Evolutionary conservation across 768 basidiomycete species (phyloP).

Genomic region (Tulasnella sp.): DNA sequence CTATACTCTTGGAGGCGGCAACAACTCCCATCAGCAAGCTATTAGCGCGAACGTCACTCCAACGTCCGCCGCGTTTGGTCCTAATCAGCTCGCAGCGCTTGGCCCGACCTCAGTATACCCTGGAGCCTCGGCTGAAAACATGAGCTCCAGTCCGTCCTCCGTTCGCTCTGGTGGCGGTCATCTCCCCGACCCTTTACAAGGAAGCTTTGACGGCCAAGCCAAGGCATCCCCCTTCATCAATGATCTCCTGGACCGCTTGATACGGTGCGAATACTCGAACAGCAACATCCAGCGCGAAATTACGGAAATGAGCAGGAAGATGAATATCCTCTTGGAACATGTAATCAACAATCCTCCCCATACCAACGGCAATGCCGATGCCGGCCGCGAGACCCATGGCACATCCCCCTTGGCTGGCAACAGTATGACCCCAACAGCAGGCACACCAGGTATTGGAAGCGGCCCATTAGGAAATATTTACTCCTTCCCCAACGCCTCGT

Average conservation of each 20-base stretch:
- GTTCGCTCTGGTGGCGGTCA: constrained; percentile 13
- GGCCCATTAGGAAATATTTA: constrained; percentile 2
- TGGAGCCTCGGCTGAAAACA: constrained; percentile 15
- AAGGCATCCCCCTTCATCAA: constrained; percentile 70
- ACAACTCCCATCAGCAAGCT: constrained; percentile 1
- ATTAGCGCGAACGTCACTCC: constrained; percentile 8
- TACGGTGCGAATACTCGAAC: constrained; percentile 63
- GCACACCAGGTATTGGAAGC: constrained; percentile 9
- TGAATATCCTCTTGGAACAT: constrained; percentile 64
- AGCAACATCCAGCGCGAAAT: constrained; percentile 73
- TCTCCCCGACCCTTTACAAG: background rate
- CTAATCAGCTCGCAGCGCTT: background rate
- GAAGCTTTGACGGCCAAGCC: constrained; percentile 63
- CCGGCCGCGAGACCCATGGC: constrained; percentile 1
- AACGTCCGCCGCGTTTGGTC: constrained; percentile 6
- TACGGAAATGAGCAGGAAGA: constrained; percentile 69
- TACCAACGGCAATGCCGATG: background rate
- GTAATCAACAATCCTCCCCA: constrained; percentile 37
- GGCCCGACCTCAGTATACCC: constrained; percentile 11
- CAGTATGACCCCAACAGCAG: constrained; percentile 14
- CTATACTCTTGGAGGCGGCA: constrained; percentile 16
- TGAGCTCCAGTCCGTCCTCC: constrained; percentile 25
- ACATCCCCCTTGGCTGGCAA: constrained; percentile 14
- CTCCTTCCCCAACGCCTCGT: constrained; percentile 16
- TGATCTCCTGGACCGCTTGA: constrained; percentile 69